These are phyloP conservation scores for Daedaleopsis sinensis DNA, from an alignment of 768 basidiomycete species.

Conservation along the genomic window DNA sequence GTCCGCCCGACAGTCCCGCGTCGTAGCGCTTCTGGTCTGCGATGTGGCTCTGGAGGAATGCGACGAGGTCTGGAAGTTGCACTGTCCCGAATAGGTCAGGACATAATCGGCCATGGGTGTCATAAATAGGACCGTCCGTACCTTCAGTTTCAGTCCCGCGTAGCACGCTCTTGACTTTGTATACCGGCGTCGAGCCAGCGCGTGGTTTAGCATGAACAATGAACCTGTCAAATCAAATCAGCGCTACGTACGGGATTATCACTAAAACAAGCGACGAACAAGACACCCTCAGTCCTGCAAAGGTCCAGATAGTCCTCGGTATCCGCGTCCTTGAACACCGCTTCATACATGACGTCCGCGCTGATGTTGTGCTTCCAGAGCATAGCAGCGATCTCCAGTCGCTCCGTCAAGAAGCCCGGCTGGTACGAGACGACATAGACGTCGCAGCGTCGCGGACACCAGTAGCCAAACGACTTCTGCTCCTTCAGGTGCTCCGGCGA, in stretches of 20 bases:
- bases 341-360: conserved; percentile 87
- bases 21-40: conserved; percentile 81
- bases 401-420: conserved; percentile 72
- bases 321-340: conserved; percentile 61
- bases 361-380: conserved; percentile 85
- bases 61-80: conserved; percentile 68
- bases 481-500: conserved; percentile 65
- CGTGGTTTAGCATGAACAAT: conserved; percentile 58
- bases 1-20: conserved; percentile 60
- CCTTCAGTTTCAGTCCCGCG: conserved; percentile 78
- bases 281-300: conserved; percentile 80
- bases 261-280: conserved; percentile 48
- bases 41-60: conserved; percentile 77
- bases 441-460: conserved; percentile 89
- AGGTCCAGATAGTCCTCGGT: conserved; percentile 67
- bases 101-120: conserved; percentile 15
- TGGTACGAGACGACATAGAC: conserved; percentile 85
- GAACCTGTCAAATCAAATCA: conserved; percentile 40
- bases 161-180: conserved; percentile 83
- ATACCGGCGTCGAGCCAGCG: conserved; percentile 56
- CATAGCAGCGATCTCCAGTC: conserved; percentile 74
- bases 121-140: conserved; percentile 38
- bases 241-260: neutral
- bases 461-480: conserved; percentile 82
- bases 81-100: conserved; percentile 34